Evolutionary conservation across 2,329 filamentous ascomycete species (phyloP), one percentile per base, ranked within the genome.

Genomic region (Fusarium veterinarium): DNA sequence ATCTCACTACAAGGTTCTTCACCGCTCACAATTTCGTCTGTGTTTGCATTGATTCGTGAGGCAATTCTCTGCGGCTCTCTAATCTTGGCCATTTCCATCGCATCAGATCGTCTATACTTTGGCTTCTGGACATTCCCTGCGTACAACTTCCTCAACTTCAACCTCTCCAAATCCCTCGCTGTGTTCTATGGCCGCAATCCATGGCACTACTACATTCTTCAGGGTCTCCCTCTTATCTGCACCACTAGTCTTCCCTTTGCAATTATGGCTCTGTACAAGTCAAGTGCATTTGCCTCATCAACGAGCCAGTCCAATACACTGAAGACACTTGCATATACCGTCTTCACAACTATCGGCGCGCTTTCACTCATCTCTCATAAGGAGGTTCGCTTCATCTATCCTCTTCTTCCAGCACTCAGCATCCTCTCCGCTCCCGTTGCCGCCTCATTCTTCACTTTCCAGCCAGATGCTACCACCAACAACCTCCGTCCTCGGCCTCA

Each of bases 301-400:
- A 64, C 79, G 13, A 64, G 79, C 30, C 77, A 84, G 68, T 73
- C 78, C 14, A 81, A 81, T 25, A 76, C 74, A 59, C 80, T 81
- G 79, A 70, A 58, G 79, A 83, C 69, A 40, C 83, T 95, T 13
- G 86, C 90, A 14, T 85, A 86, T 35, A 85, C 89, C 12, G 86
- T 92, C 45, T 71, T 91, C 60, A 81, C 89, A 35, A 92, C 91
- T 64, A 83, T 93, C 14, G 79, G 83, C 3, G 81, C 86, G 5
- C 87, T 98, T 38, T 97, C 94, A 3, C 79, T 93, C 51, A 93
- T 98, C 74, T 91, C 94, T 3, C 96, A 99, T 84, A 99, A 99
- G 81, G 96, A 99, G 86, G 93, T 97, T 76, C 94, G 96, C 77
- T 99, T 99, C 84, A 93, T 98, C 74, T 97, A 97, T 78, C 95